A percentile compares a stretch with the other conserved stretches of the same genome.
Evolutionary conservation across 2,329 filamentous ascomycete species (phyloP).

Genomic region (Diaporthe caulivora): DNA sequence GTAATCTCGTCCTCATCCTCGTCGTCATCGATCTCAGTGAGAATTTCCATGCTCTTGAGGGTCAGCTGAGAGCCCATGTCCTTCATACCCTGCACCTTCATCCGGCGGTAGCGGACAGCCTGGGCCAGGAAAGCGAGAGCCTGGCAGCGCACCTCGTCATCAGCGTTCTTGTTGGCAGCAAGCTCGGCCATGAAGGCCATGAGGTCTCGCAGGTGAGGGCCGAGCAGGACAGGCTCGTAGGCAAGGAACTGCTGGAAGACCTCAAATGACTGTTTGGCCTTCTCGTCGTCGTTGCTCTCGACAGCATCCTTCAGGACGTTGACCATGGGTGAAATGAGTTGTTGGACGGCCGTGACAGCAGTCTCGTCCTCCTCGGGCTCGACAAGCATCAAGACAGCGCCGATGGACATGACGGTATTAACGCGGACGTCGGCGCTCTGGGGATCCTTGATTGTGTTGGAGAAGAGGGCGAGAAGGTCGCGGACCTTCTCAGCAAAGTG

Average conservation of each 20-base stretch:
- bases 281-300: conserved; percentile 84
- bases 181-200: conserved; percentile 95
- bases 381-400: conserved; percentile 87
- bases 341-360: conserved; percentile 80
- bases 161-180: conserved; percentile 78
- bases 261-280: conserved; percentile 91
- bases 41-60: conserved; percentile 87
- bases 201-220: conserved; percentile 88
- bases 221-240: conserved; percentile 87
- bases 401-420: conserved; percentile 93
- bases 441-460: conserved; percentile 88
- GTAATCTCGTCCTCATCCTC: conserved; percentile 88
- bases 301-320: conserved; percentile 88
- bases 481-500: conserved; percentile 84
- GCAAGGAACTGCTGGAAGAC: conserved; percentile 96
- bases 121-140: conserved; percentile 95
- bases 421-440: conserved; percentile 93
- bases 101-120: conserved; percentile 89
- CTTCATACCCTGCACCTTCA: conserved; percentile 93
- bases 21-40: conserved; percentile 87
- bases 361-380: conserved; percentile 87
- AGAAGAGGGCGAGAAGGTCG: conserved; percentile 86
- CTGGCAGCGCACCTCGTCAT: conserved; percentile 89
- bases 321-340: conserved; percentile 88
- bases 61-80: conserved; percentile 88